Evolutionary conservation across 2,329 filamentous ascomycete genomes (phyloP).

Genomic region (Nemania abortiva): DNA sequence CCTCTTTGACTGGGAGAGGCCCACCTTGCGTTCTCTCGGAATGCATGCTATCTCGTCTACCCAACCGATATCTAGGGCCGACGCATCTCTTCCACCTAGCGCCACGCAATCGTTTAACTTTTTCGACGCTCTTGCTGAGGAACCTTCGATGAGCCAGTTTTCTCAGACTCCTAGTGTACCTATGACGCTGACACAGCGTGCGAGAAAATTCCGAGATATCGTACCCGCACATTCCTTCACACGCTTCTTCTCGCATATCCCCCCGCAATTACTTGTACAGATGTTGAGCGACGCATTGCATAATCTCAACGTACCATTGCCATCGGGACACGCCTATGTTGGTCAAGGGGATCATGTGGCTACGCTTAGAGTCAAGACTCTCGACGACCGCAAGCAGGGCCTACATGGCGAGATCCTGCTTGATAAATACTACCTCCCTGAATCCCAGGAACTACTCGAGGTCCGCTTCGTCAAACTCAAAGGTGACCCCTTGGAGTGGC

Average conservation of each 20-base stretch:
- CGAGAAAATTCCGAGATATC: constrained; percentile 89
- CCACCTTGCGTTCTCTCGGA: constrained; percentile 67
- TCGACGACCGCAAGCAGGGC: constrained; percentile 78
- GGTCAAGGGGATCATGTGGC: constrained; percentile 67
- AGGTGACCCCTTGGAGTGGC: constrained; percentile 96
- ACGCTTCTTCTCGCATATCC: constrained; percentile 89
- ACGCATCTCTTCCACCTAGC: constrained; percentile 55
- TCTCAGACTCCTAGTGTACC: constrained; percentile 82
- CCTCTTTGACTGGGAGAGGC: constrained; percentile 89
- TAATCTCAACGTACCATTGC: constrained; percentile 83
- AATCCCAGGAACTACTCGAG: constrained; percentile 75
- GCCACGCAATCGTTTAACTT: constrained; percentile 54
- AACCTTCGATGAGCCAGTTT: constrained; percentile 90
- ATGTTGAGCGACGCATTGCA: constrained; percentile 85
- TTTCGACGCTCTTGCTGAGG: constrained; percentile 79
- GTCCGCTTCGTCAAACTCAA: constrained; percentile 94
- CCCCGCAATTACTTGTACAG: constrained; percentile 79
- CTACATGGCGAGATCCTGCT: constrained; percentile 81
- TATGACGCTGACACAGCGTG: constrained; percentile 87
- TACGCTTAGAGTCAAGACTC: constrained; percentile 78
- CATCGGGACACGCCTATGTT: constrained; percentile 60
- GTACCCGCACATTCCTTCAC: constrained; percentile 88
- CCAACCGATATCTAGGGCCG: constrained; percentile 58
- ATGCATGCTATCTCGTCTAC: constrained; percentile 61
- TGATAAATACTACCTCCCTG: constrained; percentile 71